Percentiles rank a stretch among this genome's conserved stretches.
These are phyloP conservation scores for Arabidopsis suecica DNA, from an alignment of 345 rosid species.

Conservation along the genomic window DNA sequence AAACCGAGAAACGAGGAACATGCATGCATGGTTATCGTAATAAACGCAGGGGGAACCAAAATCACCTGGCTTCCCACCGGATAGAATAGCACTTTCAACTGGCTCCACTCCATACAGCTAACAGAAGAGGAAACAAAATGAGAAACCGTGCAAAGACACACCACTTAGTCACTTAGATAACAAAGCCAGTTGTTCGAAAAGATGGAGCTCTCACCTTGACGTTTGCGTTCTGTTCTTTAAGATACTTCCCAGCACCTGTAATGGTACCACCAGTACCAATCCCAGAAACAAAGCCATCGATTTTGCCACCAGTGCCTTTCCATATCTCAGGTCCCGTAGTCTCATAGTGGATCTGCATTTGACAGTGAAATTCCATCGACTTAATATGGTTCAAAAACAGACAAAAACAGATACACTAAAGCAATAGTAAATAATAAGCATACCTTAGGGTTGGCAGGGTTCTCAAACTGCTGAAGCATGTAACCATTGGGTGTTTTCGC, in stretches of 20 bases:
- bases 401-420: slow-evolving; percentile 17
- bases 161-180: background rate
- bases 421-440: background rate
- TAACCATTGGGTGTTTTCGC: slow-evolving; percentile 79
- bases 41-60: background rate
- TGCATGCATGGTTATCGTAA: background rate
- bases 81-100: slow-evolving; percentile 74
- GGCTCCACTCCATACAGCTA: slow-evolving; percentile 90
- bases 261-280: slow-evolving; percentile 97
- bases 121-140: slow-evolving; percentile 30
- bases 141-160: slow-evolving; percentile 25
- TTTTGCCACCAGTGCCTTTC: slow-evolving; percentile 80
- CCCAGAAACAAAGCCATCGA: slow-evolving; percentile 88
- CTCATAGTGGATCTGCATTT: slow-evolving; percentile 75
- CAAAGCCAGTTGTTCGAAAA: background rate
- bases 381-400: slow-evolving; percentile 4
- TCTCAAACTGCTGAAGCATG: slow-evolving; percentile 92
- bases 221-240: slow-evolving; percentile 76
- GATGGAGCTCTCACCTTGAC: slow-evolving; percentile 60
- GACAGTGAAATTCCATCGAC: background rate
- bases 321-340: slow-evolving; percentile 96
- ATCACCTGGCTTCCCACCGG: slow-evolving; percentile 94
- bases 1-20: background rate
- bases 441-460: slow-evolving; percentile 93
- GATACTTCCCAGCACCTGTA: slow-evolving; percentile 85